phyloP scores from a whole-genome alignment of 2,329 filamentous ascomycete species.

The Ceratocystis diversiconidia region DNA sequence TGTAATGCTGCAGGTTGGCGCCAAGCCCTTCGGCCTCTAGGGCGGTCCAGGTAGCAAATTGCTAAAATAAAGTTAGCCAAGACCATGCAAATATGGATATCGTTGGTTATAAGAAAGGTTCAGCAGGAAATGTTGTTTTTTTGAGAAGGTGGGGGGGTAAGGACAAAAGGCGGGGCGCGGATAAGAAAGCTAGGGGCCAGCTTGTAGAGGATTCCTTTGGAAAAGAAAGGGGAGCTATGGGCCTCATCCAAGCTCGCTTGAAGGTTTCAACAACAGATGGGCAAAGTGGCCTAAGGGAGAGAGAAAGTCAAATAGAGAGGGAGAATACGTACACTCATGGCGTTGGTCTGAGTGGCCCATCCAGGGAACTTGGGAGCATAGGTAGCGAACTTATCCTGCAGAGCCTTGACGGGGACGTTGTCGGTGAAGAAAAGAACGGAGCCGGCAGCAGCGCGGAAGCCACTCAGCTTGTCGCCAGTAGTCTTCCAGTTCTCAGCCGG shows the following conservation, averaged over 20 bases:
- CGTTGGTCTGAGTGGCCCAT: constrained; percentile 65
- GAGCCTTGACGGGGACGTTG: constrained; percentile 46
- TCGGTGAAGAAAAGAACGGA: constrained; percentile 85
- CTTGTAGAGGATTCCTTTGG: background rate
- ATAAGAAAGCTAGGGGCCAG: background rate
- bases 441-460: constrained; percentile 60
- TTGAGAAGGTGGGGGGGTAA: background rate
- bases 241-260: background rate
- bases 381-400: constrained; percentile 53
- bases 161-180: background rate
- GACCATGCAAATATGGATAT: background rate
- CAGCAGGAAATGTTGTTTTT: background rate
- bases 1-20: constrained; percentile 88
- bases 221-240: background rate
- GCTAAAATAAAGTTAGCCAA: constrained; percentile 26
- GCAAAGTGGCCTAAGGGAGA: background rate
- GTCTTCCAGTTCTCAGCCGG: constrained; percentile 46
- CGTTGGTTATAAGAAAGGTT: too few relatives aligned
- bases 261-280: background rate
- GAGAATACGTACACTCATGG: constrained; percentile 45
- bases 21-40: constrained; percentile 74
- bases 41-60: constrained; percentile 67
- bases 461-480: constrained; percentile 32
- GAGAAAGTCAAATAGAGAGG: background rate
- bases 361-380: constrained; percentile 68